phyloP scores from a whole-genome alignment of 2,329 filamentous ascomycete genomes.

The Xylariaceae sp. region DNA sequence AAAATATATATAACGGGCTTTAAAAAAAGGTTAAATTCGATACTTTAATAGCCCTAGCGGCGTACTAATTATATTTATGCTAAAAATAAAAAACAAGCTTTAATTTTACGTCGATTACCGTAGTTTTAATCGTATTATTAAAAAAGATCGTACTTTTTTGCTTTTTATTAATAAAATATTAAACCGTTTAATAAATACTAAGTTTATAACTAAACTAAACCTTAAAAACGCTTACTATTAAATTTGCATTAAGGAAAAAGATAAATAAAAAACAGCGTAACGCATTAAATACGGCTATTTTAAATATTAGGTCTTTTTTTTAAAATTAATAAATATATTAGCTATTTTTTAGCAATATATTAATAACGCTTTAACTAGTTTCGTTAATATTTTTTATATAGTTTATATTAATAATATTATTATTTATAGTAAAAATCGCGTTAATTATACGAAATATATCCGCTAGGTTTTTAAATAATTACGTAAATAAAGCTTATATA shows the following conservation, averaged over 20 bases:
- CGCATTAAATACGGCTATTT: no score
- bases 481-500: no score
- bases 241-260: no score
- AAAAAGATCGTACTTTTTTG: not conserved
- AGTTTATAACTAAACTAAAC: not conserved
- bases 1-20: not conserved
- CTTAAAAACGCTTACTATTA: not conserved
- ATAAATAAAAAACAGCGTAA: no score
- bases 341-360: not conserved
- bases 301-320: not conserved
- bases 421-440: not conserved
- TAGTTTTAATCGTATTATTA: not conserved
- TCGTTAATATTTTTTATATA: no score
- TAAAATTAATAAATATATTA: not conserved
- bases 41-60: not conserved
- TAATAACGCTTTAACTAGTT: not conserved
- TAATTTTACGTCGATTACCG: not conserved
- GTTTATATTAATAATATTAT: not conserved
- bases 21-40: not conserved
- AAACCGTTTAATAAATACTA: not conserved
- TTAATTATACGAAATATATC: not conserved
- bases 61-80: not conserved
- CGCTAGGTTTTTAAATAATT: not conserved
- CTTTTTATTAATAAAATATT: not conserved
- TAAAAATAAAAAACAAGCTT: not conserved